A percentile compares a stretch with the other conserved stretches of the same genome.
Evolutionary conservation across 306 rosid genomes (phyloP).

Genomic region (Abrus precatorius): DNA sequence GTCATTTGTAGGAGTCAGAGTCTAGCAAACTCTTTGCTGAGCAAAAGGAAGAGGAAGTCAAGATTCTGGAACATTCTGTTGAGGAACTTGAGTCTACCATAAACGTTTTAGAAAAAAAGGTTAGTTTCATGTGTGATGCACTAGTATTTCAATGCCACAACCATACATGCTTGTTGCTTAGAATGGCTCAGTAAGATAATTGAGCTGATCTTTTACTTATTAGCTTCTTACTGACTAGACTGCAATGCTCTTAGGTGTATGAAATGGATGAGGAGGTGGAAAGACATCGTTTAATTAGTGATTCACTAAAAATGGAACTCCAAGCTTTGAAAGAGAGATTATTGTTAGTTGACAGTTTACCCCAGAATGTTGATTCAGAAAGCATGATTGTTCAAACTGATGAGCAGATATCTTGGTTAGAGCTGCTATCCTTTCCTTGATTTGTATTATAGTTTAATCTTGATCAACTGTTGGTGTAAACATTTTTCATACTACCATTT

Average conservation of each 20-base stretch:
- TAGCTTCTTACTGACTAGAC: constrained; percentile 37
- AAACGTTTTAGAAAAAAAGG: constrained; percentile 95
- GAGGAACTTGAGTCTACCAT: constrained; percentile 96
- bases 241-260: constrained; percentile 59
- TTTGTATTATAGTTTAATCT: constrained; percentile 38
- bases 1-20: constrained; percentile 74
- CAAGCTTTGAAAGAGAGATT: constrained; percentile 75
- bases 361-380: constrained; percentile 62
- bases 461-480: constrained; percentile 27
- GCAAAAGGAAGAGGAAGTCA: constrained; percentile 95
- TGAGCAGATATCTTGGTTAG: constrained; percentile 70
- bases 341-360: constrained; percentile 64
- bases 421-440: constrained; percentile 46
- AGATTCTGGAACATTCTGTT: constrained; percentile 88
- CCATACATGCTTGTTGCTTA: constrained; percentile 25
- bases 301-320: constrained; percentile 80
- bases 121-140: constrained; percentile 44
- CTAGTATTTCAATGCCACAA: constrained; percentile 19
- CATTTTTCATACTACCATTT: background rate
- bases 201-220: constrained; percentile 17
- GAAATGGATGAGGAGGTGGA: constrained; percentile 93
- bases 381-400: constrained; percentile 54
- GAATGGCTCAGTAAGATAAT: constrained; percentile 21
- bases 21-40: constrained; percentile 84
- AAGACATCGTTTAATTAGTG: constrained; percentile 75